phyloP scores from a whole-genome alignment of 2,329 filamentous ascomycete species.

The Fusarium sp. region DNA sequence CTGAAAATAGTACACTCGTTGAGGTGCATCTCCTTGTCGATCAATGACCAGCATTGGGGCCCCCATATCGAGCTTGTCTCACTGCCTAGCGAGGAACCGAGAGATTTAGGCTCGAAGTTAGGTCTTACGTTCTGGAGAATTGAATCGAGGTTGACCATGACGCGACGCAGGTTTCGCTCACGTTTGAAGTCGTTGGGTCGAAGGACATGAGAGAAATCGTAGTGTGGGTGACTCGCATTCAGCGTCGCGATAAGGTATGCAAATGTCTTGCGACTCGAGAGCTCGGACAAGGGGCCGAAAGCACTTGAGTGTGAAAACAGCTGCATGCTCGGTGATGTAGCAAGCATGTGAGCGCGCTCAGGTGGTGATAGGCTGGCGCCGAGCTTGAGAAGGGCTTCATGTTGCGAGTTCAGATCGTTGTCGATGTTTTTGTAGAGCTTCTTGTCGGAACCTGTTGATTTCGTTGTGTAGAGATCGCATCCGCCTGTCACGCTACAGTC shows the following conservation, averaged over 20 bases:
- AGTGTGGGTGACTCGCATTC: constrained; percentile 90
- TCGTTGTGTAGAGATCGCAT: constrained; percentile 97
- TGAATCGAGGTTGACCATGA: constrained; percentile 88
- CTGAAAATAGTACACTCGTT: constrained; percentile 90
- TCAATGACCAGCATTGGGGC: constrained; percentile 88
- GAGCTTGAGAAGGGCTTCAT: constrained; percentile 86
- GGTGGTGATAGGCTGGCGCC: constrained; percentile 89
- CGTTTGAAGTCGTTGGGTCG: constrained; percentile 90
- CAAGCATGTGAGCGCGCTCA: constrained; percentile 75
- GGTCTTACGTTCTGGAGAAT: constrained; percentile 89
- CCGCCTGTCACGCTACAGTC: constrained; percentile 93
- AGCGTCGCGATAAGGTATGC: constrained; percentile 96
- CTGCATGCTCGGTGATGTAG: constrained; percentile 67
- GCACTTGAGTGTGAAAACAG: constrained; percentile 84
- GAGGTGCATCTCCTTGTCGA: constrained; percentile 94
- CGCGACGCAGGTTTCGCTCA: constrained; percentile 79
- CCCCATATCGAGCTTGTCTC: constrained; percentile 77
- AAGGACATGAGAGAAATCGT: constrained; percentile 94
- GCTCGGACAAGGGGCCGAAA: constrained; percentile 89
- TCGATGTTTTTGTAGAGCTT: constrained; percentile 98
- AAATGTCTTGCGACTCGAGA: constrained; percentile 89
- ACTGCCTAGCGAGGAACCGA: constrained; percentile 52
- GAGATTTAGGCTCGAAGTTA: constrained; percentile 58
- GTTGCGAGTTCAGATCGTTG: constrained; percentile 87
- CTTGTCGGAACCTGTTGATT: constrained; percentile 94